Conservation (phyloP, 345 rosid species). For the Noccaea bulbosa region DNA sequence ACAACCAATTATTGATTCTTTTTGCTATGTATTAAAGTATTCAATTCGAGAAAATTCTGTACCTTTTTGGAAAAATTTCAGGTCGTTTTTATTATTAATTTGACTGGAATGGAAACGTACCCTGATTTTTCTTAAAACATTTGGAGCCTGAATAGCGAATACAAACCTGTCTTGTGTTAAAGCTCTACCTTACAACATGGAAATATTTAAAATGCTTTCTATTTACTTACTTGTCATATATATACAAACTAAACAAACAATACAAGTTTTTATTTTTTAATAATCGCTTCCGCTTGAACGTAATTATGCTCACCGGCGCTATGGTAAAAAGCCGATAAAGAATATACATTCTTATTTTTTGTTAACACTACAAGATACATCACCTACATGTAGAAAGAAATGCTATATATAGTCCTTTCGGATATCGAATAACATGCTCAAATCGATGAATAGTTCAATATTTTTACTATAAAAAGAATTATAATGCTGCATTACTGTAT, state of each 20-base stretch:
- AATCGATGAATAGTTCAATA: too few species aligned
- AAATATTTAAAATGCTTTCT: background rate
- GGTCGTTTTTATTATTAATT: constrained; percentile 1
- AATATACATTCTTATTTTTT: too few species aligned
- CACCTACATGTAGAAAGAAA: background rate
- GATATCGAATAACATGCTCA: too few species aligned
- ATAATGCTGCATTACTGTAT: background rate
- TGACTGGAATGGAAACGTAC: too few species aligned
- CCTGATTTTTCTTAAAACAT: background rate
- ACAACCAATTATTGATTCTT: constrained; percentile 28
- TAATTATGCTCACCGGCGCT: too few species aligned
- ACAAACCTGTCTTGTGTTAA: background rate
- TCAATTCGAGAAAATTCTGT: background rate
- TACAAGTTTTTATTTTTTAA: too few species aligned
- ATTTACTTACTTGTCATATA: too few species aligned
- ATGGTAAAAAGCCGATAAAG: background rate
- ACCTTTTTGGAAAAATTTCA: background rate
- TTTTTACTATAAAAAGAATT: too few species aligned
- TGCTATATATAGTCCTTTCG: too few species aligned
- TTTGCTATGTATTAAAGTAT: constrained; percentile 9
- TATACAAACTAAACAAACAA: too few species aligned
- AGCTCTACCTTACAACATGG: background rate
- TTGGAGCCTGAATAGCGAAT: background rate
- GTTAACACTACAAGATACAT: too few species aligned
- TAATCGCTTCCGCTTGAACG: too few species aligned